Percentiles rank a stretch among this genome's conserved stretches.
These are phyloP conservation scores for Aspergillus sp. DNA, from an alignment of 2,329 filamentous ascomycete genomes.

Conservation along the genomic window DNA sequence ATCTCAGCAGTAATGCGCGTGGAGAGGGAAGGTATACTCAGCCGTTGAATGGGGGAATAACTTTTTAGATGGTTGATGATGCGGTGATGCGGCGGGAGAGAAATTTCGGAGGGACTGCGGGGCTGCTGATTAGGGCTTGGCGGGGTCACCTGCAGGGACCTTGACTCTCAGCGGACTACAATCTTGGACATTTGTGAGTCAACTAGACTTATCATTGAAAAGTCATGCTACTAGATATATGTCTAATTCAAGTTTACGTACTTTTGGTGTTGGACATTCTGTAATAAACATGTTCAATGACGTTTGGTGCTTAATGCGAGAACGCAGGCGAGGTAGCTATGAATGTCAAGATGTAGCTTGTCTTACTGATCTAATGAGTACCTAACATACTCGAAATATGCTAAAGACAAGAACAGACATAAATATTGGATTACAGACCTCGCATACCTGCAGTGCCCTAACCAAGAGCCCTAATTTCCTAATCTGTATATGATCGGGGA, in stretches of 20 bases:
- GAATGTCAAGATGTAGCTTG: too few relatives aligned
- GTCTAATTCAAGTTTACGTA: neutral
- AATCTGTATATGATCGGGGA: conserved; percentile 9
- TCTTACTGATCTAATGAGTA: too few relatives aligned
- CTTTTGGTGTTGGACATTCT: too few relatives aligned
- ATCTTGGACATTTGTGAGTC: neutral
- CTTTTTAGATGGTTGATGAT: neutral
- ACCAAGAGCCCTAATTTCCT: conserved; percentile 18
- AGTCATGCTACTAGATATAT: neutral
- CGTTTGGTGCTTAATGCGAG: too few relatives aligned
- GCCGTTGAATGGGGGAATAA: neutral
- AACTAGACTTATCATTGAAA: neutral
- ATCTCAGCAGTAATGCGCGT: conserved; percentile 14
- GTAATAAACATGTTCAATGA: too few relatives aligned
- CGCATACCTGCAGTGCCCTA: conserved; percentile 11
- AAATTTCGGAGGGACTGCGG: conserved; percentile 24
- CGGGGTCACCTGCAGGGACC: conserved; percentile 17
- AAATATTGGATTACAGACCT: too few relatives aligned
- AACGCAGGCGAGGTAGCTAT: too few relatives aligned
- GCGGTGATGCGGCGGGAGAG: conserved; percentile 10
- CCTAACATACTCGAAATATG: too few relatives aligned
- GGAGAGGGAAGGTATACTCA: neutral
- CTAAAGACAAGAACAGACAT: too few relatives aligned
- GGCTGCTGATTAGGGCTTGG: conserved; percentile 27
- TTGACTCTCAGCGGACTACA: neutral